phyloP scores from a whole-genome alignment of 306 rosid species.

The Herpetospermum pedunculosum region DNA sequence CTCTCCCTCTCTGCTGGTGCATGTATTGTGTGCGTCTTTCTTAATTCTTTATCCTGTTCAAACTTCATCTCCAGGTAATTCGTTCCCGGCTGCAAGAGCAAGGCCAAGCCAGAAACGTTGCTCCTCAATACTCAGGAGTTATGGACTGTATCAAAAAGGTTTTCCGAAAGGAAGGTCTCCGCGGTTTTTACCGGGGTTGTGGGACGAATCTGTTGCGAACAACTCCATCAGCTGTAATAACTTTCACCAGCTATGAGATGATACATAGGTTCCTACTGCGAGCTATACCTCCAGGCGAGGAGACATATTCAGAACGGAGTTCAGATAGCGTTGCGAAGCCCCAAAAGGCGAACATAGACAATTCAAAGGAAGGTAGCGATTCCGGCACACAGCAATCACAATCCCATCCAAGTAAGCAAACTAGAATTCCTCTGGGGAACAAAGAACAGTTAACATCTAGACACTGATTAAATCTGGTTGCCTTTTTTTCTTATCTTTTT shows the following conservation, averaged over 20 bases:
- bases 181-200: slow-evolving; percentile 84
- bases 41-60: neutral
- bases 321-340: too few relatives aligned
- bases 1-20: neutral
- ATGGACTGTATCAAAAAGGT: slow-evolving; percentile 76
- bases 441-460: slow-evolving; percentile 49
- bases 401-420: slow-evolving; percentile 29
- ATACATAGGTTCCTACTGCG: slow-evolving; percentile 53
- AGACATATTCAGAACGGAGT: neutral
- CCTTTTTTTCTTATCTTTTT: neutral
- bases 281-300: slow-evolving; percentile 16
- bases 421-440: slow-evolving; percentile 38
- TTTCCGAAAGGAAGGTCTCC: slow-evolving; percentile 66
- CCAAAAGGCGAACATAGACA: slow-evolving; percentile 14
- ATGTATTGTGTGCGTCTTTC: neutral
- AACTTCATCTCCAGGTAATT: slow-evolving; percentile 37
- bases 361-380: slow-evolving; percentile 1
- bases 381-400: slow-evolving; percentile 23
- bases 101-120: slow-evolving; percentile 55
- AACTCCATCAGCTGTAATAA: slow-evolving; percentile 91
- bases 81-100: slow-evolving; percentile 95
- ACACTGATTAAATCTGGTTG: slow-evolving; percentile 24
- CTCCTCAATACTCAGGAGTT: slow-evolving; percentile 46
- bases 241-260: slow-evolving; percentile 91
- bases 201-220: slow-evolving; percentile 81